Conservation (phyloP, 441 rosid genomes). For the Flueggea neowawraea region DNA sequence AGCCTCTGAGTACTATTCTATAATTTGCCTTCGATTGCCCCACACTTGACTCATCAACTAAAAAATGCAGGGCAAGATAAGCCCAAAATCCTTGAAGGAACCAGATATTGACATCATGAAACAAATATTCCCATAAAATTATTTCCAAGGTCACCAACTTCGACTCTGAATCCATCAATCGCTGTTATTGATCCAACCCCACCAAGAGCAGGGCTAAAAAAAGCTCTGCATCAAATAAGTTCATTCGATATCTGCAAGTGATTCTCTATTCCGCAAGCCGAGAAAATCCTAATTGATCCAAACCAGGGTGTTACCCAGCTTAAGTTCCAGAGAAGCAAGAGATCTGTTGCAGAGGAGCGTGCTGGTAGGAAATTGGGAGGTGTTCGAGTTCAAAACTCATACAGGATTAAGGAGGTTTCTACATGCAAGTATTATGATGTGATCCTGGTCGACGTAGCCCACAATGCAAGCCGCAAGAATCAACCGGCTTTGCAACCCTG, state of each 20-base stretch:
- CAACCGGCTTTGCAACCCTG: slow-evolving; percentile 88
- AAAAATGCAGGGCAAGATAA: slow-evolving; percentile 20
- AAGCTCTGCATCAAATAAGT: too few relatives aligned
- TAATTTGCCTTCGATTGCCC: slow-evolving; percentile 86
- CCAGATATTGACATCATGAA: neutral
- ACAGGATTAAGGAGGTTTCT: slow-evolving; percentile 97
- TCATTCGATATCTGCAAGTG: too few relatives aligned
- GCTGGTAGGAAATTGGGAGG: slow-evolving; percentile 96
- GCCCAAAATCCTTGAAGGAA: neutral
- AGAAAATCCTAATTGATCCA: slow-evolving; percentile 9
- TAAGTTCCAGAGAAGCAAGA: slow-evolving; percentile 96
- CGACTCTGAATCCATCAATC: slow-evolving; percentile 87
- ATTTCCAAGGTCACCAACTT: slow-evolving; percentile 87
- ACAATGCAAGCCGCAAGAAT: slow-evolving; percentile 81
- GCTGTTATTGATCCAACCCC: slow-evolving; percentile 91
- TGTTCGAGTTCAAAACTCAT: slow-evolving; percentile 86
- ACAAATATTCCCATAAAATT: slow-evolving; percentile 75
- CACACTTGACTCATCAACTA: slow-evolving; percentile 73
- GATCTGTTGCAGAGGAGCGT: slow-evolving; percentile 98
- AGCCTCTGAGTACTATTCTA: slow-evolving; percentile 69
- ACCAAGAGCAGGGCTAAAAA: slow-evolving; percentile 37
- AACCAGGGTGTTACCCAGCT: slow-evolving; percentile 99
- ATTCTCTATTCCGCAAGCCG: too few relatives aligned
- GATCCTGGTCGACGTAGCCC: slow-evolving; percentile 77
- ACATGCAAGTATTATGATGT: slow-evolving; percentile 87